Conservation (phyloP, 352 stramenopile species). For the Pythium vanterpoolii region DNA sequence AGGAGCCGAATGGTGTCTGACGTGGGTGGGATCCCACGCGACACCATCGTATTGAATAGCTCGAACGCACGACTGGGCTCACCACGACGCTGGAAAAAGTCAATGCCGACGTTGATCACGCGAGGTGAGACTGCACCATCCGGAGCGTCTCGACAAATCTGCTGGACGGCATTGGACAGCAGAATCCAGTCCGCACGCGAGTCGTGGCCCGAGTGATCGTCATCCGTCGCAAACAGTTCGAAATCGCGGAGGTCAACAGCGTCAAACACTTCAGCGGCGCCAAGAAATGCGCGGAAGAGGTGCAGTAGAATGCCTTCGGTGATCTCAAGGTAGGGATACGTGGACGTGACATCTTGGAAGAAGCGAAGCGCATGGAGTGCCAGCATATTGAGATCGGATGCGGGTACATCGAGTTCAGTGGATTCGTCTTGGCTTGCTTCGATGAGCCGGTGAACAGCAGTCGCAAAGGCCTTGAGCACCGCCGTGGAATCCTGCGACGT, state of each 20-base stretch:
- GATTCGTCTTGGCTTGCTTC: slow-evolving; percentile 3
- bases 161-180: slow-evolving; percentile 31
- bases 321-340: slow-evolving; percentile 11
- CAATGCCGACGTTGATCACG: slow-evolving; percentile 67
- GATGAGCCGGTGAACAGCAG: slow-evolving; percentile 10
- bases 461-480: slow-evolving; percentile 18
- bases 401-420: slow-evolving; percentile 12
- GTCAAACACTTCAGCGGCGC: slow-evolving; percentile 30
- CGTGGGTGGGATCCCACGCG: slow-evolving; percentile 35
- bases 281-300: slow-evolving; percentile 38
- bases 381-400: slow-evolving; percentile 18
- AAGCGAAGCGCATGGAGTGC: slow-evolving; percentile 17
- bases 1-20: slow-evolving; percentile 52
- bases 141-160: slow-evolving; percentile 41
- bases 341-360: slow-evolving; percentile 10
- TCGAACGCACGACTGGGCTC: slow-evolving; percentile 45
- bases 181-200: slow-evolving; percentile 28
- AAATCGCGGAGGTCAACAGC: slow-evolving; percentile 16
- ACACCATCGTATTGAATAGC: slow-evolving; percentile 63
- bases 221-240: slow-evolving; percentile 3
- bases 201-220: slow-evolving; percentile 19
- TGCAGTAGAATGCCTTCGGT: slow-evolving; percentile 29
- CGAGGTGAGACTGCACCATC: slow-evolving; percentile 32
- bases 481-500: slow-evolving; percentile 9
- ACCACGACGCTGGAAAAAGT: slow-evolving; percentile 54